Evolutionary conservation across 805 yeast species (phyloP).

Genomic region (Candida succiphila): DNA sequence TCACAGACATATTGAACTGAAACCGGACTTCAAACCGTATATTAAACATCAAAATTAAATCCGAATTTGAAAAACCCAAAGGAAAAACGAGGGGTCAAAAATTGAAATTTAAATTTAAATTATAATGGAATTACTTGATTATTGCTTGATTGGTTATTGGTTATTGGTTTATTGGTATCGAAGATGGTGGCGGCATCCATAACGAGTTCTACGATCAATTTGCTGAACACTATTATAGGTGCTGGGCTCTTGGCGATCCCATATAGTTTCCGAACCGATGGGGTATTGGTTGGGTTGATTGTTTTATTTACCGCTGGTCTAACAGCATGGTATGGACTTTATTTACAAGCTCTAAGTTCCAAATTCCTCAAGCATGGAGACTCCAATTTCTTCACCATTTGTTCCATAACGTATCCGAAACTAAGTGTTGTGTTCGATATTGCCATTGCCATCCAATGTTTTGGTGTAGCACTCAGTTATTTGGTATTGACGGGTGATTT

Average conservation of each 20-base stretch:
- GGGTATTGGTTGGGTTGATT: constrained; percentile 44
- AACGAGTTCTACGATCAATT: constrained; percentile 45
- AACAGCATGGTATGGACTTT: constrained; percentile 61
- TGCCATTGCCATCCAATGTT: constrained; percentile 69
- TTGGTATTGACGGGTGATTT: constrained; percentile 69
- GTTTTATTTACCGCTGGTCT: constrained; percentile 53
- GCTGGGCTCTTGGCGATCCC: constrained; percentile 77
- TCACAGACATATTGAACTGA: too few relatives aligned
- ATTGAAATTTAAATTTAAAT: too few relatives aligned
- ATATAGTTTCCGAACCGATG: constrained; percentile 59
- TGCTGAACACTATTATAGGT: constrained; percentile 71
- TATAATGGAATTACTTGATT: too few relatives aligned
- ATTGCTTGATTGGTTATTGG: too few relatives aligned
- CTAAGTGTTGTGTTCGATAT: constrained; percentile 61
- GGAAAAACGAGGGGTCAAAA: too few relatives aligned
- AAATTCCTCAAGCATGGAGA: constrained; percentile 45
- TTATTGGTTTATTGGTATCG: too few relatives aligned
- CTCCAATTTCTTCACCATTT: constrained; percentile 64
- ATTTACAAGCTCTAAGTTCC: constrained; percentile 50
- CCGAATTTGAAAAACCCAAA: too few relatives aligned
- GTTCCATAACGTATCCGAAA: constrained; percentile 65
- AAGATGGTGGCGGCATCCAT: too few relatives aligned
- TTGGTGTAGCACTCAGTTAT: constrained; percentile 67
- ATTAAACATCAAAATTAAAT: too few relatives aligned
- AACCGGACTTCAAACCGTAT: too few relatives aligned